Conservation (phyloP, 495 filamentous ascomycete species). For the Talaromyces trachyspermus region DNA sequence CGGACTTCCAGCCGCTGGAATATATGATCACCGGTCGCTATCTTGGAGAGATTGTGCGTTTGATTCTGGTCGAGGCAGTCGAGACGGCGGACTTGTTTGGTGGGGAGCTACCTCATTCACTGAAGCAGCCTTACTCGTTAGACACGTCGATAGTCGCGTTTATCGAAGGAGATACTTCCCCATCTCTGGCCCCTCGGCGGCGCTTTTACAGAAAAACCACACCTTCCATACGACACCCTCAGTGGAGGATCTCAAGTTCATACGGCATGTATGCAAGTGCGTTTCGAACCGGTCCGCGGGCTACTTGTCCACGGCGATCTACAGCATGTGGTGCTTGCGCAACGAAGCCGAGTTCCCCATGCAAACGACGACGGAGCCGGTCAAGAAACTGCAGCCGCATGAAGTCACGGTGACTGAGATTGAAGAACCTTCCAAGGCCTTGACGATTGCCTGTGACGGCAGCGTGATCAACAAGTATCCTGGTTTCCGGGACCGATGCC, state of each 20-base stretch:
- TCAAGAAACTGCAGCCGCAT: conserved; percentile 24
- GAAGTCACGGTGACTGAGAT: conserved; percentile 37
- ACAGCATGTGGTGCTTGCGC: conserved; percentile 55
- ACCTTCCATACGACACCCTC: conserved; percentile 36
- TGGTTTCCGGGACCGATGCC: conserved; percentile 44
- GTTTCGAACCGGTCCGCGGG: conserved; percentile 55
- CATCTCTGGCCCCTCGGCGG: conserved; percentile 37
- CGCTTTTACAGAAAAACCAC: conserved; percentile 46
- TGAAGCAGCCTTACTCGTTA: conserved; percentile 56
- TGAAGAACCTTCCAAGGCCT: conserved; percentile 19
- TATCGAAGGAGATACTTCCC: conserved; percentile 42
- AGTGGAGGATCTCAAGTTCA: conserved; percentile 46
- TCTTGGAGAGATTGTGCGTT: conserved; percentile 72
- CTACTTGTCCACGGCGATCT: conserved; percentile 57
- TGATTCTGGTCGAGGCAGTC: conserved; percentile 67
- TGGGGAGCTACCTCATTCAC: conserved; percentile 49
- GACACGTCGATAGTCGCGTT: conserved; percentile 62
- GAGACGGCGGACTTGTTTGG: conserved; percentile 41
- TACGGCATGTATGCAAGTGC: conserved; percentile 43
- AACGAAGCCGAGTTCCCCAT: conserved; percentile 39
- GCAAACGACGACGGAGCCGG: conserved; percentile 14
- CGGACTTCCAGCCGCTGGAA: conserved; percentile 83
- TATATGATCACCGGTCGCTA: conserved; percentile 86
- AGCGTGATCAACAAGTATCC: conserved; percentile 57
- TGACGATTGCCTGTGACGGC: conserved; percentile 50